phyloP scores from a whole-genome alignment of 768 basidiomycete genomes.

The Boletus subparvulus region DNA sequence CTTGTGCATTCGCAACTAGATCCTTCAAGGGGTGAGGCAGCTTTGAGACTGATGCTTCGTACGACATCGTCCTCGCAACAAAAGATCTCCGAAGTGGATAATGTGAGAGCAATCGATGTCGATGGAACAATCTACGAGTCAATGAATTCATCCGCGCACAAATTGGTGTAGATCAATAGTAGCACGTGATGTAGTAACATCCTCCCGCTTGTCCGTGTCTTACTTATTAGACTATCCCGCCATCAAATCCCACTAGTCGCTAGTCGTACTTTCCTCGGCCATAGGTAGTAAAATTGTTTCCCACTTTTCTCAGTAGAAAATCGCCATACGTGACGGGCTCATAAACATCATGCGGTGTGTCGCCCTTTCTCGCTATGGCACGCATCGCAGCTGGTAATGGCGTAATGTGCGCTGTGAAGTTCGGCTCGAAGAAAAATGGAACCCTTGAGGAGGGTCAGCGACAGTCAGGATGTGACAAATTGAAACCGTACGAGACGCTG shows the following conservation, averaged over 20 bases:
- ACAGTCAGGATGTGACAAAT: not conserved
- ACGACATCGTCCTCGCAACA: conserved; percentile 46
- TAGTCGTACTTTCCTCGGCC: conserved; percentile 36
- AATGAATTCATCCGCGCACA: conserved; percentile 14
- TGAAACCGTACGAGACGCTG: conserved; percentile 67
- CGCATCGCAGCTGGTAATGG: conserved; percentile 64
- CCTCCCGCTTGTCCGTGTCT: not conserved
- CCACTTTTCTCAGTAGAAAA: conserved; percentile 72
- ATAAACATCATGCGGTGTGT: conserved; percentile 34
- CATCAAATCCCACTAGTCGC: not conserved
- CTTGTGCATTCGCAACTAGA: conserved; percentile 45
- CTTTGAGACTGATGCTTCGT: conserved; percentile 48
- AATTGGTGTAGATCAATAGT: not conserved
- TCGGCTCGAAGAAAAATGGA: conserved; percentile 95
- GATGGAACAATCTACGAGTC: conserved; percentile 23
- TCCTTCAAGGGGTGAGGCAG: conserved; percentile 51
- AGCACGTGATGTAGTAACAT: conserved; percentile 30
- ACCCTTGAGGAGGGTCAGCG: conserved; percentile 46
- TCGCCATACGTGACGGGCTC: conserved; percentile 71
- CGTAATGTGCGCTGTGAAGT: conserved; percentile 67
- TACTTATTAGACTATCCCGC: not conserved
- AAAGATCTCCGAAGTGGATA: conserved; percentile 8
- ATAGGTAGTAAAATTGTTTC: conserved; percentile 60
- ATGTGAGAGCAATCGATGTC: conserved; percentile 21
- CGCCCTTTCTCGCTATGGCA: conserved; percentile 16